Conservation (phyloP, 2,329 filamentous ascomycete species). For the Fusarium equiseti region DNA sequence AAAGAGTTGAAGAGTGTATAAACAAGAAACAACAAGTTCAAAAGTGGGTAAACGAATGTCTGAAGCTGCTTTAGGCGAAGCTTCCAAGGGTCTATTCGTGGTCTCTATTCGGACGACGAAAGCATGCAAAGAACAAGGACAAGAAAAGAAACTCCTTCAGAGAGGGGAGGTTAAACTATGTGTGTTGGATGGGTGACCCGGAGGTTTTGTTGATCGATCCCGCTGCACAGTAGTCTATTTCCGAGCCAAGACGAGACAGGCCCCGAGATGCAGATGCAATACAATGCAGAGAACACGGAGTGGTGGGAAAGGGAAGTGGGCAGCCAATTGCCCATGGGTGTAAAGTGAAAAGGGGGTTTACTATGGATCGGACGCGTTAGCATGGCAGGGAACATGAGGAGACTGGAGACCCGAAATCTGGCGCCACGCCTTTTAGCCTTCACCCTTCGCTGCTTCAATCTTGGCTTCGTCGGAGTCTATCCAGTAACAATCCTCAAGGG, state of each 20-base stretch:
- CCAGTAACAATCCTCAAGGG: slow-evolving; percentile 7
- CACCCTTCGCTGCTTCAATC: not conserved
- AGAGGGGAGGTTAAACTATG: slow-evolving; percentile 19
- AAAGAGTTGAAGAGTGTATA: slow-evolving; percentile 6
- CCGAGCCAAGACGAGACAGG: slow-evolving; percentile 20
- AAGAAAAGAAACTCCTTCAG: slow-evolving; percentile 22
- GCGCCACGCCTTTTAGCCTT: slow-evolving; percentile 31
- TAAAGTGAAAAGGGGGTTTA: slow-evolving; percentile 17
- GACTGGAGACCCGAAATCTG: slow-evolving; percentile 22
- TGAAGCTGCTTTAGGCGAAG: slow-evolving; percentile 29
- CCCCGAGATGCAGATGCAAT: slow-evolving; percentile 14
- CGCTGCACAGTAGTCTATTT: slow-evolving; percentile 19
- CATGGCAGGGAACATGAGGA: slow-evolving; percentile 3
- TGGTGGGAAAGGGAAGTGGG: slow-evolving; percentile 13
- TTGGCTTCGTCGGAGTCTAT: slow-evolving; percentile 1
- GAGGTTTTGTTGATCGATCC: slow-evolving; percentile 38
- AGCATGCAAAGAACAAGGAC: slow-evolving; percentile 25
- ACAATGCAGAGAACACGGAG: slow-evolving; percentile 6
- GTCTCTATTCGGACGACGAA: slow-evolving; percentile 25
- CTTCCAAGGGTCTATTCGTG: slow-evolving; percentile 30
- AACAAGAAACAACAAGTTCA: slow-evolving; percentile 6
- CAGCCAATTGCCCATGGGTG: slow-evolving; percentile 1
- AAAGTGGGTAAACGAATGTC: slow-evolving; percentile 34
- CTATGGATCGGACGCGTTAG: slow-evolving; percentile 20
- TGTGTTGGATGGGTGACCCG: slow-evolving; percentile 21